phyloP scores from a whole-genome alignment of 192 early-diverging fungal species.

The Coemansia sp. region DNA sequence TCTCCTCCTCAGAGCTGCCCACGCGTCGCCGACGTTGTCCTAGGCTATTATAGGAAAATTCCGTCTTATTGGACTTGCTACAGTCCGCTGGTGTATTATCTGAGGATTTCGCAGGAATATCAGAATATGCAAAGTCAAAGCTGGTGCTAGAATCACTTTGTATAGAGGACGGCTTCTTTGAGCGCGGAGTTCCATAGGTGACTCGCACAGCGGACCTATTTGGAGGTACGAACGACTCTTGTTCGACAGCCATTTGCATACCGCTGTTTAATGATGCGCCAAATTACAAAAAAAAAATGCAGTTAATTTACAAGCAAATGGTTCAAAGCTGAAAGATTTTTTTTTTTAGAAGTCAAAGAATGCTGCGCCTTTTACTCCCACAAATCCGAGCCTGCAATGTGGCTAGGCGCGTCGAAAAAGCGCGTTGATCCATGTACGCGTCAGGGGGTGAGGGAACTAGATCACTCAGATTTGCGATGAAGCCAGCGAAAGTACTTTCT shows the following conservation, averaged over 20 bases:
- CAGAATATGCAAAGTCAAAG: not conserved
- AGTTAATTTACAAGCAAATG: too few species aligned
- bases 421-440: too few species aligned
- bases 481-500: slow-evolving; percentile 34
- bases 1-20: not conserved
- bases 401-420: too few species aligned
- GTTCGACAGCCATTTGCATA: not conserved
- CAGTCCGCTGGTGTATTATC: slow-evolving; percentile 1
- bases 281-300: not conserved
- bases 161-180: not conserved
- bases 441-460: too few species aligned
- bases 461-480: slow-evolving; percentile 19
- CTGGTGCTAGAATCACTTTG: not conserved
- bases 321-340: too few species aligned
- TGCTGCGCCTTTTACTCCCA: too few species aligned
- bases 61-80: not conserved
- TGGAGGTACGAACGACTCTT: not conserved
- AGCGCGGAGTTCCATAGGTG: slow-evolving; percentile 12
- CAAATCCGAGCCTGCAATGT: too few species aligned
- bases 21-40: not conserved
- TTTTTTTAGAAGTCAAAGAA: too few species aligned
- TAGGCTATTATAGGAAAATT: not conserved
- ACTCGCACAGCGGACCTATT: slow-evolving; percentile 4
- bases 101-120: not conserved
- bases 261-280: not conserved